Conservation (phyloP, 768 basidiomycete genomes). For the Mycena olivaceomarginata region DNA sequence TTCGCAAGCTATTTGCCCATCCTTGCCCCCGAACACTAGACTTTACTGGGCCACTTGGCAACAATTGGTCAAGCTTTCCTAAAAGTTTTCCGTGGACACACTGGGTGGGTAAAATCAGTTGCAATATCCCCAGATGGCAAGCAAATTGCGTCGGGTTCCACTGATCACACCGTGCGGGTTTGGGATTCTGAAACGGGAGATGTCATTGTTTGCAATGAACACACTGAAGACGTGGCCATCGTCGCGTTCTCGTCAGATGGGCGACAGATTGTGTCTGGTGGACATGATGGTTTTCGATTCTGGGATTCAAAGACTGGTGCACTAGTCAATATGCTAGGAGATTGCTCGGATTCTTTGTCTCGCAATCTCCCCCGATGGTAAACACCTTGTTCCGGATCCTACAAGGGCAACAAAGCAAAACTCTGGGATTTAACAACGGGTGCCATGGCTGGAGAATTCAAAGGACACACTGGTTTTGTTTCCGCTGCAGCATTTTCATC, state of each 20-base stretch:
- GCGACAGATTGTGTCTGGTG: neutral
- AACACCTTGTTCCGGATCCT: neutral
- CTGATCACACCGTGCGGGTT: too few species aligned
- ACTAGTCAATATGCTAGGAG: neutral
- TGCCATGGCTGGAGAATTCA: neutral
- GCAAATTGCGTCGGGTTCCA: neutral
- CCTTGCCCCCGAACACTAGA: neutral
- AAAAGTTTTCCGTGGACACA: neutral
- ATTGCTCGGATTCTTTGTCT: neutral
- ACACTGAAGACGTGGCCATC: too few species aligned
- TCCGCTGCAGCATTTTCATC: neutral
- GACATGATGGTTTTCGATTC: too few species aligned
- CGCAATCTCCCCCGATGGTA: constrained; percentile 3
- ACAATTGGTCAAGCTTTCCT: neutral
- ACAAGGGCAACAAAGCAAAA: neutral
- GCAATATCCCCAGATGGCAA: too few species aligned
- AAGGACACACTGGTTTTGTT: neutral
- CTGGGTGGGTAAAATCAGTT: too few species aligned
- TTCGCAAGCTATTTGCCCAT: neutral
- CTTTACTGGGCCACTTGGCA: neutral
- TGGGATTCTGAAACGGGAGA: neutral
- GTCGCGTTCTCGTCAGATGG: neutral
- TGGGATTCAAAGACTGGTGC: too few species aligned
- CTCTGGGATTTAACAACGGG: neutral
- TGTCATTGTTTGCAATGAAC: too few species aligned